A percentile compares a stretch with the other conserved stretches of the same genome.
Conservation (phyloP, 257 asterid species). For the Anisodus acutangulus region DNA sequence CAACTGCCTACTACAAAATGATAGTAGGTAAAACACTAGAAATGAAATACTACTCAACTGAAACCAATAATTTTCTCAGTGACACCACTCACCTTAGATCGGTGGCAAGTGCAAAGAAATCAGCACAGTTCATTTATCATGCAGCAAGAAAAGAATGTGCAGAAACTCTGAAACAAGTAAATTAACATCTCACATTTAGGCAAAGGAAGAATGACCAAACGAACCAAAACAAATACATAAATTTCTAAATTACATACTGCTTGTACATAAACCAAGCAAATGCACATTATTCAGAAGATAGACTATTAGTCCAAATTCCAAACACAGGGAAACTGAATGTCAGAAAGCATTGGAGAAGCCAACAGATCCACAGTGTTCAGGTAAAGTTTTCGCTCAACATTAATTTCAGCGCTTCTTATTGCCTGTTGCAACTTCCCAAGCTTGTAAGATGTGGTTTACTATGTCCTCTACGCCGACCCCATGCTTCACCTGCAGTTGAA, state of each 20-base stretch:
- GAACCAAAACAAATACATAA: background rate
- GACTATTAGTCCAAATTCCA: background rate
- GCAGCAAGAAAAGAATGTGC: too few species aligned
- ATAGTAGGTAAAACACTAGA: too few species aligned
- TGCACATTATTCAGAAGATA: background rate
- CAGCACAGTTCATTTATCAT: too few species aligned
- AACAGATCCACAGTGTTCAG: background rate
- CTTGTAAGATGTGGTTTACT: conserved; percentile 63
- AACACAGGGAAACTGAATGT: background rate
- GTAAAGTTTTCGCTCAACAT: background rate
- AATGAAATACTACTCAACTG: too few species aligned
- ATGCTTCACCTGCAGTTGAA: conserved; percentile 76
- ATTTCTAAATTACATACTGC: background rate
- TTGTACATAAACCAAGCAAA: background rate
- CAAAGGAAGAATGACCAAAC: background rate
- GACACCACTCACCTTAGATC: too few species aligned
- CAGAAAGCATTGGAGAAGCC: background rate
- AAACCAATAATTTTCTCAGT: too few species aligned
- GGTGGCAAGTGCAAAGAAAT: too few species aligned
- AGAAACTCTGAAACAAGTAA: too few species aligned
- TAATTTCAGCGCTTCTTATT: conserved; percentile 53
- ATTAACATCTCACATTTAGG: background rate
- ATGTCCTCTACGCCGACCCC: conserved; percentile 86
- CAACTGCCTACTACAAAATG: too few species aligned
- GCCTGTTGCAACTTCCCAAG: conserved; percentile 81